Conservation (phyloP, 2,329 filamentous ascomycete genomes). For the Amauroascus verrucosus region DNA sequence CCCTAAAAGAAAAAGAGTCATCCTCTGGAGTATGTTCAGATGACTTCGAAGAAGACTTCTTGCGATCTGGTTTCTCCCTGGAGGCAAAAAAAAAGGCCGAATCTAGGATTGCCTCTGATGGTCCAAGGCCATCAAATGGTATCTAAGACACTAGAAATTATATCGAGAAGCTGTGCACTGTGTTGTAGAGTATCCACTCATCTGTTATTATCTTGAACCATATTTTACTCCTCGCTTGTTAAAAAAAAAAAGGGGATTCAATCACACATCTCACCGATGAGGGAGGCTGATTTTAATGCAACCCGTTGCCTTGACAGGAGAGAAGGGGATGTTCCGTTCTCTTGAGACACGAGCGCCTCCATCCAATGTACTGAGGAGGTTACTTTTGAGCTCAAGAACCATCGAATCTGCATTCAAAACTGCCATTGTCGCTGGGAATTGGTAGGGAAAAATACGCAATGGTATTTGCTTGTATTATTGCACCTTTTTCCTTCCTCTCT, state of each 20-base stretch:
- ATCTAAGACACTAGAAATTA: no score
- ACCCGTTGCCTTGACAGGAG: not conserved
- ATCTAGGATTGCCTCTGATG: not conserved
- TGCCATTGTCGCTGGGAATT: not conserved
- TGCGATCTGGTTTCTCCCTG: constrained; percentile 1
- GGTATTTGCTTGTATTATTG: not conserved
- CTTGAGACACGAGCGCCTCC: not conserved
- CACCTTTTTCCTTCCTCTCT: no score
- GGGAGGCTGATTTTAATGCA: not conserved
- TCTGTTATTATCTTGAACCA: no score
- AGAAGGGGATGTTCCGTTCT: not conserved
- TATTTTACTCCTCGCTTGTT: not conserved
- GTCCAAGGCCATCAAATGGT: not conserved
- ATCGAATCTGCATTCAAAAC: not conserved
- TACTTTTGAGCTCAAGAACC: no score
- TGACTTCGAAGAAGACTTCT: not conserved
- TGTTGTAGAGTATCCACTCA: no score
- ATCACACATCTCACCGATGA: not conserved
- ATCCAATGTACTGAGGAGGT: not conserved
- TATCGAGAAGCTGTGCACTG: no score
- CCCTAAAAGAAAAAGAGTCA: not conserved
- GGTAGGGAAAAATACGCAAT: not conserved
- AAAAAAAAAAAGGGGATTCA: not conserved
- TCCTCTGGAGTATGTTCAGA: not conserved
- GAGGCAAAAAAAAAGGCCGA: constrained; percentile 4